Base-by-base conservation (phyloP, 805 yeast genomes). In the Sporopachydermia quercuum region DNA sequence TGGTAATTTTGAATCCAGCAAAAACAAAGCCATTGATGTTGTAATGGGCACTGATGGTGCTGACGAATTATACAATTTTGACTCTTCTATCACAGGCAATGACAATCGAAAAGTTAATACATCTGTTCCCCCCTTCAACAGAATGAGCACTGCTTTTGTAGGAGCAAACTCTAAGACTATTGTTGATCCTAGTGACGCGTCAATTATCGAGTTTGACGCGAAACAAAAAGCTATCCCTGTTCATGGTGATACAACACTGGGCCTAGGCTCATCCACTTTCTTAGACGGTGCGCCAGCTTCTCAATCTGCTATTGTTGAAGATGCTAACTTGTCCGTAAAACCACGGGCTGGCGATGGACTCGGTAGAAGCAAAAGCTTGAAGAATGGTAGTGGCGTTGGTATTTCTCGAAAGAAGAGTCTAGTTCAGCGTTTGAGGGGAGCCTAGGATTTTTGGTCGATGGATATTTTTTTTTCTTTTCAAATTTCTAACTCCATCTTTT, bases 231-330 rank as follows among this genome's bases (percentile, higher is more conserved):
- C 83, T 19, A 68, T 67, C 18, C 81, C 82, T 18, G 74, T 89
- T 15, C 95, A 89, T 56, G 98, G 98, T 15, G 72, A 74, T 37
- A 69, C 81, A 2, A 82, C 96, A 1, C 68, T 79, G 39, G 98
- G 98, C 1, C 67, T 91, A 35, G 98, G 98, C 2, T 73, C 89
- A 1, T 71, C 95, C 2, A 89, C 98, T 0, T 89, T 89, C 55
- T 56, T 89, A 44, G 96, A 91, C 57, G 98, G 98, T 27, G 91
- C 96, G 0, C 97, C 97, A 11, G 98, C 96, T 3, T 59, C 78
- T 41, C 57, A 60, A 18, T 55, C 56, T 14, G 72, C 70, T n/a
- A 58, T 57, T 14, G 48, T 48, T 33, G 66, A 63, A 33, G 66
- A 60, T 34, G 53, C 56, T 3, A 41, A 30, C 19, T 16, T 18